A percentile compares a stretch with the other conserved stretches of the same genome.
Evolutionary conservation across 2,329 filamentous ascomycete genomes (phyloP).

Genomic region (Cladobotryum protrusum): DNA sequence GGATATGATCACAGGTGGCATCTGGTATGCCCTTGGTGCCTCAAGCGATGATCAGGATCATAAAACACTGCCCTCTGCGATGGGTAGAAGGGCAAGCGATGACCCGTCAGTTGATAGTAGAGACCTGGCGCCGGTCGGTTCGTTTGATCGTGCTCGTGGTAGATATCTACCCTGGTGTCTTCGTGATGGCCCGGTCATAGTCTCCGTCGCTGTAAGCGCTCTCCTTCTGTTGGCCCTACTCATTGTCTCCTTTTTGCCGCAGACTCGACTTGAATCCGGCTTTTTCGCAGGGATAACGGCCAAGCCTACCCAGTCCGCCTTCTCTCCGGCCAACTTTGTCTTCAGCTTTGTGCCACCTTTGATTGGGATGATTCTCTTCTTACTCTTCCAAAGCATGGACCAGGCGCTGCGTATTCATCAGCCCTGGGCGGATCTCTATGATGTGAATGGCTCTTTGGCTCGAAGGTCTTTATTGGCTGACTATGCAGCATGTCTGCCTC

Average conservation of each 20-base stretch:
- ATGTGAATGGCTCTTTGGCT: conserved; percentile 53
- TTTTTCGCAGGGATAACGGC: conserved; percentile 65
- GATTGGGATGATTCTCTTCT: conserved; percentile 60
- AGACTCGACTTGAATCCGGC: conserved; percentile 58
- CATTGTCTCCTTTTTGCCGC: conserved; percentile 70
- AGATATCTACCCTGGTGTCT: conserved; percentile 75
- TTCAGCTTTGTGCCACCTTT: conserved; percentile 70
- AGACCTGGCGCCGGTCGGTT: conserved; percentile 15
- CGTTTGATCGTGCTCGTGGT: conserved; percentile 31
- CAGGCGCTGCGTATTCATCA: conserved; percentile 58
- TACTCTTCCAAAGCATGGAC: conserved; percentile 62
- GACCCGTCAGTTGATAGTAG: conserved; percentile 27
- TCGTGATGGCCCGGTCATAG: conserved; percentile 56
- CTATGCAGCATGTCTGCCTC: conserved; percentile 60
- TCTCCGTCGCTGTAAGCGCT: conserved; percentile 55
- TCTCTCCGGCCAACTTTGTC: conserved; percentile 82
- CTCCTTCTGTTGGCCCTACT: conserved; percentile 64
- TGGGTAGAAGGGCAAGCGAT: conserved; percentile 24
- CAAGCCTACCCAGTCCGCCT: conserved; percentile 55
- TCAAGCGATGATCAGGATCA: conserved; percentile 24
- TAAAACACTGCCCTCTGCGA: conserved; percentile 18
- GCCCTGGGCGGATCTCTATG: conserved; percentile 60
- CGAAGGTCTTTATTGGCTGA: conserved; percentile 61
- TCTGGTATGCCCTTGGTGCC: conserved; percentile 74
- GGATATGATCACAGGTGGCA: conserved; percentile 52